Evolutionary conservation across 768 basidiomycete species (phyloP).

Genomic region (Trametes cinnabarina): DNA sequence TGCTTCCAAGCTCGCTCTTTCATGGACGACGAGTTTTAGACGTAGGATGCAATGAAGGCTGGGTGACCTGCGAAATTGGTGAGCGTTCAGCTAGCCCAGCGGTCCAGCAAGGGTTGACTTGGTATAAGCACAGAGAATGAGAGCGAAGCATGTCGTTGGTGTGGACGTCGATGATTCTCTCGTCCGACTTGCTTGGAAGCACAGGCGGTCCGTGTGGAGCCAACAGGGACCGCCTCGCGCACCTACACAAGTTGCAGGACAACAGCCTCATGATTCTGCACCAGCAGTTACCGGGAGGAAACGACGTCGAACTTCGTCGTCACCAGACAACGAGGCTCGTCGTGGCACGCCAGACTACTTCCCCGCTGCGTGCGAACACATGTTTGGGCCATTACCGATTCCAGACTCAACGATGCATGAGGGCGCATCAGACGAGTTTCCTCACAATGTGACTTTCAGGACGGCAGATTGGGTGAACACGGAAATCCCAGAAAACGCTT

Average conservation of each 20-base stretch:
- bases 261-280: too few relatives aligned
- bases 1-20: constrained; percentile 58
- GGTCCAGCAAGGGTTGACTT: constrained; percentile 2
- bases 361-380: constrained; percentile 73
- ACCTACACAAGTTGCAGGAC: too few relatives aligned
- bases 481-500: constrained; percentile 52
- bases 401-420: constrained; percentile 38
- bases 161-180: constrained; percentile 83
- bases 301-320: not conserved
- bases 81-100: constrained; percentile 15
- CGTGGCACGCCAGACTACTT: constrained; percentile 51
- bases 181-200: constrained; percentile 73
- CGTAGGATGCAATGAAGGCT: constrained; percentile 85
- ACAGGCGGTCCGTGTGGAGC: constrained; percentile 70
- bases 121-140: constrained; percentile 59
- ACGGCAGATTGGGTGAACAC: constrained; percentile 71
- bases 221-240: constrained; percentile 45
- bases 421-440: constrained; percentile 47
- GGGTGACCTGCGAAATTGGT: constrained; percentile 88
- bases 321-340: constrained; percentile 14
- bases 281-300: constrained; percentile 9
- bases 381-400: constrained; percentile 71
- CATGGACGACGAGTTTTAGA: constrained; percentile 64
- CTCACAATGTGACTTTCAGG: constrained; percentile 75
- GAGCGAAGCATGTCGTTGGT: constrained; percentile 67